Base-by-base conservation (phyloP, 2,329 filamentous ascomycete species). In the Diaporthe sp. region DNA sequence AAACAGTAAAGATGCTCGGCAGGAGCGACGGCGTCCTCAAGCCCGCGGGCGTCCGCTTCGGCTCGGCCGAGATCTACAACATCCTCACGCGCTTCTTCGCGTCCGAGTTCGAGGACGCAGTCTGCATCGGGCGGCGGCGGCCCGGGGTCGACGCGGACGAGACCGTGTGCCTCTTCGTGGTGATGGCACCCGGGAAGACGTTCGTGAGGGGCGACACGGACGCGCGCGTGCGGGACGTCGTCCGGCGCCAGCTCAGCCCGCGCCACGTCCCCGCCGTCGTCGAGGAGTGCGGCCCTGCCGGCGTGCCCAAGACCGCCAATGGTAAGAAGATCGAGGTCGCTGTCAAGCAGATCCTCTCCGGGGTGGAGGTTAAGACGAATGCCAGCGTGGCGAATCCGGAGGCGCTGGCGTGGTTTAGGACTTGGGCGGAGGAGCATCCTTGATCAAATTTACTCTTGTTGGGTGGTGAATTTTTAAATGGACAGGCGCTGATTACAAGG, bases 241-340 rank as follows among this genome's bases (percentile, higher is more conserved):
- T 98, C 72, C 92, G 93, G 79, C 90, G 88, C 77, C 95, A 98
- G 83, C 86, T 98, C 76, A 98, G 95, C 79, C 94, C 95, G 6
- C 90, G 97, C 72, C 97, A 99, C 86, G 95, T 98, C 0, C 96
- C 96, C 0, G 93, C 92, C 0, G 87, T 98, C 0, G 88, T 98
- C 25, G 94, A 96, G 78, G 92, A 94, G 82, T 76, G 75, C 19
- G 96, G 94, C 77, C 92, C 85, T 2, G 87, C 93, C 0, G 95
- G 96, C 51, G 97, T 99, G 25, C 97, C 96, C 0, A 92, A 96
- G 79, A 98, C 97, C 22, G 92, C 93, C 3, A 99, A 99, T 81
- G 96, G 96, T 72, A 99, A 99, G 88, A 99, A 98, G 85, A 95
- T 99, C 76, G 96, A 99, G 83, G 95, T 97, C 65, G 95, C 95